Conservation (phyloP, 306 rosid genomes). For the Dicorynia guianensis region DNA sequence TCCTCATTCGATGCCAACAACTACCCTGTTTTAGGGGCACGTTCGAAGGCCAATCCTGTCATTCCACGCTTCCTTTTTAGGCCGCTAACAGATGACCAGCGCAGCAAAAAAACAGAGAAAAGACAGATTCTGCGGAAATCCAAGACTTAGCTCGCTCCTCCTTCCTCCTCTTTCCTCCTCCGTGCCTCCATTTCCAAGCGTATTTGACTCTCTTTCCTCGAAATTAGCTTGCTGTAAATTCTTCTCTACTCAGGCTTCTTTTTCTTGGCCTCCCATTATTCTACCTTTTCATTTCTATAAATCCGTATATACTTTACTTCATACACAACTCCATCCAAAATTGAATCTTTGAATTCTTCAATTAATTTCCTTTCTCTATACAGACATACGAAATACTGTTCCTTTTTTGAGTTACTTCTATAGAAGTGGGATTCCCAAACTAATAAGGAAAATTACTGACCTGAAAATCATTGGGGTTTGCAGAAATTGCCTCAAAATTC, state of each 20-base stretch:
- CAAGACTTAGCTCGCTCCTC: not conserved
- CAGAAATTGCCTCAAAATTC: constrained; percentile 12
- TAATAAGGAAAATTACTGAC: not conserved
- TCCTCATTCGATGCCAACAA: not conserved
- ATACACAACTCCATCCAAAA: too few relatives aligned
- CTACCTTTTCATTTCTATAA: constrained; percentile 10
- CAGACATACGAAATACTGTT: not conserved
- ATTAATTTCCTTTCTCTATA: not conserved
- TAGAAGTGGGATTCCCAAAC: not conserved
- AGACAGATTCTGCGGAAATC: constrained; percentile 16
- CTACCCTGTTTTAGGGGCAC: not conserved
- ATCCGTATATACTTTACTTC: constrained; percentile 36
- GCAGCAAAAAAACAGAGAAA: not conserved
- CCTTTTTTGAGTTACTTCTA: not conserved
- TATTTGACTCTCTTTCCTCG: constrained; percentile 50
- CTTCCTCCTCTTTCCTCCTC: constrained; percentile 37
- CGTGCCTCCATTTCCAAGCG: constrained; percentile 31
- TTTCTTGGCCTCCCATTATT: not conserved
- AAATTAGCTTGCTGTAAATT: constrained; percentile 26
- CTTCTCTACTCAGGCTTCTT: not conserved
- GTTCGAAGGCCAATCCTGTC: constrained; percentile 20
- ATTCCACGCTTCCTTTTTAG: not conserved
- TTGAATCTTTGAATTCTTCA: constrained; percentile 4
- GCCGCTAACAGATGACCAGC: not conserved
- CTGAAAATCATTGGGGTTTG: not conserved